Percentiles rank a stretch among this genome's conserved stretches.
These are phyloP conservation scores for Ogataea glucozyma DNA, from an alignment of 805 yeast species.

Conservation along the genomic window DNA sequence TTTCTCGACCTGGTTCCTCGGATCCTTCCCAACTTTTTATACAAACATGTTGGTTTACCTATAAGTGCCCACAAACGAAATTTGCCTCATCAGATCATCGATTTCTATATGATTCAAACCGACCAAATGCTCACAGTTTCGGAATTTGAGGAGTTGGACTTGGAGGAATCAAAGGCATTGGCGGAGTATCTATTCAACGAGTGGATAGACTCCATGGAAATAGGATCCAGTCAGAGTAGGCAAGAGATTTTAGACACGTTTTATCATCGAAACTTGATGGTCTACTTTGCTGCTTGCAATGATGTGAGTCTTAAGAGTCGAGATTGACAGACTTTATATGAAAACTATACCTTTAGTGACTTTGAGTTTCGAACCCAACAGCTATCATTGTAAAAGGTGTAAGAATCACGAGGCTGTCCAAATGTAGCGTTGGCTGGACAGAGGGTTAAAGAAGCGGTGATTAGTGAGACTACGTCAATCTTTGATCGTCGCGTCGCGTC, in stretches of 20 bases:
- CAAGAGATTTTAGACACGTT: slow-evolving; percentile 14
- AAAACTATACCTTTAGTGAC: not conserved
- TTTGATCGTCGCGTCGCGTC: slow-evolving; percentile 9
- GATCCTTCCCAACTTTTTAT: slow-evolving; percentile 18
- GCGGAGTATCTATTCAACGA: slow-evolving; percentile 1
- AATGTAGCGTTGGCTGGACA: not conserved
- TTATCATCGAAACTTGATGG: slow-evolving; percentile 17
- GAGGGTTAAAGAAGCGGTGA: not conserved
- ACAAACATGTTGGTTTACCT: slow-evolving; percentile 21
- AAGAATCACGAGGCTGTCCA: not conserved
- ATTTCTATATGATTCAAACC: slow-evolving; percentile 6
- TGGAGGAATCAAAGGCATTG: slow-evolving; percentile 6
- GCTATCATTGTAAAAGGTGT: too few relatives aligned
- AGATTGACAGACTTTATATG: too few relatives aligned
- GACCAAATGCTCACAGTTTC: slow-evolving; percentile 2
- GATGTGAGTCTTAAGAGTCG: not conserved
- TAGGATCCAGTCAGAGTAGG: slow-evolving; percentile 1
- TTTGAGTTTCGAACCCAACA: too few relatives aligned
- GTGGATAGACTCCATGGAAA: not conserved
- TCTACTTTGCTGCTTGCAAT: slow-evolving; percentile 20
- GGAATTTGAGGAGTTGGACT: not conserved
- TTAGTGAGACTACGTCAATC: too few relatives aligned
- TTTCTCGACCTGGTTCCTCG: slow-evolving; percentile 22
- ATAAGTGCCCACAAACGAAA: slow-evolving; percentile 14
- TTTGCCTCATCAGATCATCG: slow-evolving; percentile 16